phyloP scores from a whole-genome alignment of 1,284 basidiomycete species.

The Trichosporon inkin region DNA sequence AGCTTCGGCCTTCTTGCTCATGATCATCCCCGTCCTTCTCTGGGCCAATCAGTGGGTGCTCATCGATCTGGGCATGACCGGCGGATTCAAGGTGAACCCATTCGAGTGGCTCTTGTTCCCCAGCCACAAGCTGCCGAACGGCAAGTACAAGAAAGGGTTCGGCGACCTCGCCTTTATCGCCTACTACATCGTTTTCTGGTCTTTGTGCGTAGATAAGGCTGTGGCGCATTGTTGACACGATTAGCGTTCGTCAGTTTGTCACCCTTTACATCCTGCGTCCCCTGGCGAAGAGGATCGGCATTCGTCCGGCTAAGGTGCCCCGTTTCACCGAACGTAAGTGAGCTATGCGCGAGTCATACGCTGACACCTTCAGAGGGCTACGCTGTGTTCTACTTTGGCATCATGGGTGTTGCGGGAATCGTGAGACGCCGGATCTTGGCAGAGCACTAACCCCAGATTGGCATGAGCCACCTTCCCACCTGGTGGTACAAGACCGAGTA shows the following conservation, averaged over 20 bases:
- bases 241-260: constrained; percentile 67
- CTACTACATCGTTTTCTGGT: constrained; percentile 88
- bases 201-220: constrained; percentile 55
- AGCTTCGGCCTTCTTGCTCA: constrained; percentile 69
- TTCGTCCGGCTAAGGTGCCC: constrained; percentile 64
- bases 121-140: constrained; percentile 62
- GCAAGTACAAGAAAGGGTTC: constrained; percentile 67
- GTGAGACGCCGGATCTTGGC: constrained; percentile 54
- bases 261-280: constrained; percentile 67
- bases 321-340: constrained; percentile 72
- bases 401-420: constrained; percentile 69
- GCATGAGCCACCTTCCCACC: constrained; percentile 81
- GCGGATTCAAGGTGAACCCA: constrained; percentile 62
- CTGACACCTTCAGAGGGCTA: constrained; percentile 60
- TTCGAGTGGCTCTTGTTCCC: constrained; percentile 72
- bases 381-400: constrained; percentile 71
- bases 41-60: constrained; percentile 67
- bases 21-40: constrained; percentile 66
- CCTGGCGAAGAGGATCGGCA: constrained; percentile 65
- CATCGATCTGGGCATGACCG: constrained; percentile 34
- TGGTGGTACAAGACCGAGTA: constrained; percentile 83
- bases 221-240: background rate
- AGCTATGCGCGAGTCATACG: background rate
- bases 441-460: constrained; percentile 54
- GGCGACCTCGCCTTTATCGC: constrained; percentile 76